These are phyloP conservation scores for Isatis tinctoria DNA, from an alignment of 345 rosid species.

Conservation along the genomic window DNA sequence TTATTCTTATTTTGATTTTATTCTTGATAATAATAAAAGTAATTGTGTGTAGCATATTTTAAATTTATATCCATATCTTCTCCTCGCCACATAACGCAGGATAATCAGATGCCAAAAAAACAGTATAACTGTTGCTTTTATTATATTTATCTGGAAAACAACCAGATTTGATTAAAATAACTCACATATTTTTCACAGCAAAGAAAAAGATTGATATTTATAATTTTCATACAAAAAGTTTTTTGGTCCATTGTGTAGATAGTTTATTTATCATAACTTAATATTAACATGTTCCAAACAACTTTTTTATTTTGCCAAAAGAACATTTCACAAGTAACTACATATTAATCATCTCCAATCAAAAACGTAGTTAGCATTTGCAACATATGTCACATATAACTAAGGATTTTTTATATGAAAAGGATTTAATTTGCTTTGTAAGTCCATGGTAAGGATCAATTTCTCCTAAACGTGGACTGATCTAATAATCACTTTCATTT, in stretches of 20 bases:
- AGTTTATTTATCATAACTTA: background rate
- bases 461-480: background rate
- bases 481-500: background rate
- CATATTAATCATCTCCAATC: background rate
- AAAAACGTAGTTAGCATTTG: background rate
- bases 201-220: background rate
- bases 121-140: background rate
- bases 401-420: no score
- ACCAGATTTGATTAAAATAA: background rate
- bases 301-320: background rate
- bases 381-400: no score
- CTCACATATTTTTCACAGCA: background rate
- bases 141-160: background rate
- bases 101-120: slow-evolving; percentile 19
- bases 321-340: background rate
- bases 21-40: background rate
- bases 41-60: background rate
- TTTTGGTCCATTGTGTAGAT: background rate
- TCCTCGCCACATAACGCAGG: slow-evolving; percentile 11
- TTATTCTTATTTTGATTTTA: background rate
- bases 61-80: slow-evolving; percentile 11
- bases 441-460: no score
- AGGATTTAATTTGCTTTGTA: no score
- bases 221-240: background rate
- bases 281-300: background rate